These are phyloP conservation scores for Jimgerdemannia lactiflua DNA, from an alignment of 192 early-diverging fungal genomes.

Conservation along the genomic window DNA sequence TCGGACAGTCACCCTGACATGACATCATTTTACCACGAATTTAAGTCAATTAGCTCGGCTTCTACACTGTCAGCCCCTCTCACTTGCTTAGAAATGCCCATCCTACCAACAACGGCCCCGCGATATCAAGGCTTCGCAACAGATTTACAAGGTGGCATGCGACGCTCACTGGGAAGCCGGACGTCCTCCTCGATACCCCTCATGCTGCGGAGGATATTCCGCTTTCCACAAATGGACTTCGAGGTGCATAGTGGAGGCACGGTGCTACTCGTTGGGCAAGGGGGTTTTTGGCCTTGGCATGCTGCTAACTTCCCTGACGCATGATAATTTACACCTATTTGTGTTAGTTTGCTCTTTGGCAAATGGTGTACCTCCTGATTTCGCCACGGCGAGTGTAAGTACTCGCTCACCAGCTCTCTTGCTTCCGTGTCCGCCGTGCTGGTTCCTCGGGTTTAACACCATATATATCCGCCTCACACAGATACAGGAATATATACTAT, in stretches of 20 bases:
- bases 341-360: slow-evolving; percentile 76
- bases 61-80: too few relatives aligned
- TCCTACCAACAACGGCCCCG: slow-evolving; percentile 16
- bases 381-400: slow-evolving; percentile 80
- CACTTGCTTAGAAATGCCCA: slow-evolving; percentile 9
- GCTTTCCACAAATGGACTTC: slow-evolving; percentile 82
- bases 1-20: not conserved
- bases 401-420: slow-evolving; percentile 1
- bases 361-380: slow-evolving; percentile 83
- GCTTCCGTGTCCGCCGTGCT: not conserved
- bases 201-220: slow-evolving; percentile 47
- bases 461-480: slow-evolving; percentile 19
- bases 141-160: not conserved
- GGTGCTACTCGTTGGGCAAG: not conserved
- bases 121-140: slow-evolving; percentile 3
- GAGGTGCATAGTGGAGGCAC: slow-evolving; percentile 32
- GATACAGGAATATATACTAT: slow-evolving; percentile 94
- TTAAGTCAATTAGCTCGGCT: too few relatives aligned
- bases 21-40: not conserved
- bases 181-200: slow-evolving; percentile 39
- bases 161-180: slow-evolving; percentile 6
- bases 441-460: too few relatives aligned
- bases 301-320: too few relatives aligned
- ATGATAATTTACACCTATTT: not conserved
- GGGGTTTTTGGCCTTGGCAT: not conserved